phyloP scores from a whole-genome alignment of 1,284 basidiomycete genomes.

The Bjerkandera adusta region DNA sequence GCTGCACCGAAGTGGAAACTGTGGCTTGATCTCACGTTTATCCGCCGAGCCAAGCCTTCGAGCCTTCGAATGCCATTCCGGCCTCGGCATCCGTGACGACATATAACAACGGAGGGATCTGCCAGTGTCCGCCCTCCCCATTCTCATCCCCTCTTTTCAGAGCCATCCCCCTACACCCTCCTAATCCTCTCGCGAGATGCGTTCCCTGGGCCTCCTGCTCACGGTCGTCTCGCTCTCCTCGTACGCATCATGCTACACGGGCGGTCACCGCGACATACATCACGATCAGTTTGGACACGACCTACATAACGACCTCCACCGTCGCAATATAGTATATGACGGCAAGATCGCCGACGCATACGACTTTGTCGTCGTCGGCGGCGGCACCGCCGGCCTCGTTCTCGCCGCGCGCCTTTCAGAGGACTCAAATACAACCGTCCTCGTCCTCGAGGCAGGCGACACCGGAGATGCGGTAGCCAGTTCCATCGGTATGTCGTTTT shows the following conservation, averaged over 20 bases:
- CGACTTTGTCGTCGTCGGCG: slow-evolving; percentile 60
- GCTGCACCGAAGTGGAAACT: no score
- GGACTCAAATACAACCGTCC: slow-evolving; percentile 63
- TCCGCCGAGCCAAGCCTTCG: no score
- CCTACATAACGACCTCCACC: slow-evolving; percentile 19
- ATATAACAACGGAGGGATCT: not conserved
- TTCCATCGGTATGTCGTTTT: slow-evolving; percentile 37
- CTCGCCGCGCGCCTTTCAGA: slow-evolving; percentile 73
- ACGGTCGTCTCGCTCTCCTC: slow-evolving; percentile 24
- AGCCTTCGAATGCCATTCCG: no score
- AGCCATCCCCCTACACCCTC: not conserved
- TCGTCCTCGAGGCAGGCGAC: slow-evolving; percentile 72
- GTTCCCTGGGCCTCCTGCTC: slow-evolving; percentile 24
- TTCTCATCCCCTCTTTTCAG: not conserved
- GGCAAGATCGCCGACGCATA: slow-evolving; percentile 40
- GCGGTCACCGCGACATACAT: slow-evolving; percentile 24
- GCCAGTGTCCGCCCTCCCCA: not conserved
- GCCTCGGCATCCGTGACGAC: no score
- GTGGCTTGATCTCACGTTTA: no score
- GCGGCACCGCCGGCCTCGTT: slow-evolving; percentile 73
- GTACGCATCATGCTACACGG: slow-evolving; percentile 17
- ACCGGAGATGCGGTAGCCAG: slow-evolving; percentile 48
- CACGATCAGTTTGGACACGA: slow-evolving; percentile 21
- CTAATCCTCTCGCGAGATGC: slow-evolving; percentile 19
- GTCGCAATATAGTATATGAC: slow-evolving; percentile 39